phyloP scores from a whole-genome alignment of 176 grass and related monocot genomes.

The Cenchrus purpureus region DNA sequence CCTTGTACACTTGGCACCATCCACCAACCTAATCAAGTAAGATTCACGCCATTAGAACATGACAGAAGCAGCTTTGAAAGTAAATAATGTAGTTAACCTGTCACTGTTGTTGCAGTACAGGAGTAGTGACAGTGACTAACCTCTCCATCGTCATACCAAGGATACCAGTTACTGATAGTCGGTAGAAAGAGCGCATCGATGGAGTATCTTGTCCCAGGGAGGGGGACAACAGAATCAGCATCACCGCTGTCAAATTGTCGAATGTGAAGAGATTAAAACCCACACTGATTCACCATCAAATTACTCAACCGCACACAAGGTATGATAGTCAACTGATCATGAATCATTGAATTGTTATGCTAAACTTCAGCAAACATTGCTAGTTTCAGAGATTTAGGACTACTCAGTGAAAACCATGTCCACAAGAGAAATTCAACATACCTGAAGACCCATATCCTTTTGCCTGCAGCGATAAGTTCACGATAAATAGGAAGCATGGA shows the following conservation, averaged over 20 bases:
- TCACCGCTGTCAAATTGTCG: slow-evolving; percentile 61
- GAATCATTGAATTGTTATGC: background rate
- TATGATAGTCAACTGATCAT: background rate
- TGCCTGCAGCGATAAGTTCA: slow-evolving; percentile 67
- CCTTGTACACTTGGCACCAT: slow-evolving; percentile 71
- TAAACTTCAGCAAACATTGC: background rate
- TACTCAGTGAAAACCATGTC: background rate
- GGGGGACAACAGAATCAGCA: slow-evolving; percentile 74
- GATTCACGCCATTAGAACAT: slow-evolving; percentile 1
- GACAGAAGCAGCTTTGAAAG: background rate
- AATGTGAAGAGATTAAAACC: slow-evolving; percentile 10
- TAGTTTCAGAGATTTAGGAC: background rate
- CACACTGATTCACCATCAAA: background rate
- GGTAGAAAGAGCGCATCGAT: slow-evolving; percentile 72
- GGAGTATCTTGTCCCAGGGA: slow-evolving; percentile 74
- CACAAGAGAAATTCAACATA: slow-evolving; percentile 32
- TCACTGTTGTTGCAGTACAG: background rate
- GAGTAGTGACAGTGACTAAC: slow-evolving; percentile 30
- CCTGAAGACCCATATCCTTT: slow-evolving; percentile 91
- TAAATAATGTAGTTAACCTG: background rate
- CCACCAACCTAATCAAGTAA: slow-evolving; percentile 58
- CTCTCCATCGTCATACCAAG: slow-evolving; percentile 69
- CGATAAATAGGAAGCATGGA: slow-evolving; percentile 81
- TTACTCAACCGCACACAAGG: background rate
- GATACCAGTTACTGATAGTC: slow-evolving; percentile 64